Conservation (phyloP, 345 rosid genomes). For the Clausena lansium region DNA sequence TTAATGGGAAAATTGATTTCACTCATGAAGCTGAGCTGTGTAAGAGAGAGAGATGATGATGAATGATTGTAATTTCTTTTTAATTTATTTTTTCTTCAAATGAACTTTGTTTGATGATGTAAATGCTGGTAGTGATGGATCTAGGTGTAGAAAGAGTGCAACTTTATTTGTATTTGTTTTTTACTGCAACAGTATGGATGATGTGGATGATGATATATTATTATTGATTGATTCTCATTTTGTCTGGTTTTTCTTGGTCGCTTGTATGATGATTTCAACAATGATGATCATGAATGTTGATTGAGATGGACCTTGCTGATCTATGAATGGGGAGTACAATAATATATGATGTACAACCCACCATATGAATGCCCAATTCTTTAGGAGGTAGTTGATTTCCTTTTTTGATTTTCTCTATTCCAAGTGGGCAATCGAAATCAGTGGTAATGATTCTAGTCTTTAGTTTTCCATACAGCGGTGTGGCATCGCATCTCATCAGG, state of each 20-base stretch:
- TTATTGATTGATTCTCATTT: constrained; percentile 9
- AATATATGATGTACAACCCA: background rate
- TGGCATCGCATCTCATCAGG: constrained; percentile 16
- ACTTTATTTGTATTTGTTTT: constrained; percentile 9
- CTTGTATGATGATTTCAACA: background rate
- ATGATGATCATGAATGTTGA: constrained; percentile 14
- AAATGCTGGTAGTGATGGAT: constrained; percentile 10
- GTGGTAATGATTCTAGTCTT: constrained; percentile 19
- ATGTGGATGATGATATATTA: constrained; percentile 1
- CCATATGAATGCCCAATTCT: background rate
- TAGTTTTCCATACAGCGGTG: background rate
- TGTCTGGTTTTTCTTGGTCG: constrained; percentile 2
- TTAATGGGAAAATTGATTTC: constrained; percentile 15
- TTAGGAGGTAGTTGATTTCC: background rate
- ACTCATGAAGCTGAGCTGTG: constrained; percentile 29
- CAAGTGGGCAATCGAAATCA: constrained; percentile 11
- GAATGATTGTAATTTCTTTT: constrained; percentile 16
- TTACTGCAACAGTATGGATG: background rate
- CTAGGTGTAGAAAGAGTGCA: constrained; percentile 1
- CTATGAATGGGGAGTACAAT: background rate
- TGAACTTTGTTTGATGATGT: constrained; percentile 21
- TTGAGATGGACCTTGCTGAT: constrained; percentile 11
- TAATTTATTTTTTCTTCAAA: background rate
- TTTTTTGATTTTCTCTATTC: background rate
- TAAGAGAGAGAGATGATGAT: constrained; percentile 23